Percentiles rank a stretch among this genome's conserved stretches.
Evolutionary conservation across 2,329 filamentous ascomycete genomes (phyloP).

Genomic region (Harringtonia lauricola): DNA sequence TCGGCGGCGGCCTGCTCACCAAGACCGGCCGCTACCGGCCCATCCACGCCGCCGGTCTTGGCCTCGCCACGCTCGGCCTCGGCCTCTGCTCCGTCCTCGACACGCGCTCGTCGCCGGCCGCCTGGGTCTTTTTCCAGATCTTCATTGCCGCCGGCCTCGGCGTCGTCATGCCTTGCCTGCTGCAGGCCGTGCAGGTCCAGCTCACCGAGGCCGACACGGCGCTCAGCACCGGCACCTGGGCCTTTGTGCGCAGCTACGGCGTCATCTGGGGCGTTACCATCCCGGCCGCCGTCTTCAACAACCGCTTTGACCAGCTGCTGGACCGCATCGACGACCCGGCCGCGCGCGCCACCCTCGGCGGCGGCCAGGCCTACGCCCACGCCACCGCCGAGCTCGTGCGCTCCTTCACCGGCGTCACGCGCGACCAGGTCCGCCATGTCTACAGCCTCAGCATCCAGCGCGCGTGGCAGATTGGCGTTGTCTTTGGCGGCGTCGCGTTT

Average conservation of each 20-base stretch:
- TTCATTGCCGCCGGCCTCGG: slow-evolving; percentile 23
- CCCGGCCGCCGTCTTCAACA: slow-evolving; percentile 26
- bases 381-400: slow-evolving; percentile 13
- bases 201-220: slow-evolving; percentile 23
- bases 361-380: slow-evolving; percentile 16
- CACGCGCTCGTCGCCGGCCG: slow-evolving; percentile 13
- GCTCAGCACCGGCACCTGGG: slow-evolving; percentile 25
- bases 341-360: slow-evolving; percentile 5
- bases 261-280: slow-evolving; percentile 27
- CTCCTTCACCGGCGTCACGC: slow-evolving; percentile 5
- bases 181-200: slow-evolving; percentile 25
- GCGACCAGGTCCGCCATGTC: slow-evolving; percentile 13
- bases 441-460: slow-evolving; percentile 7
- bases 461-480: slow-evolving; percentile 17
- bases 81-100: slow-evolving; percentile 15
- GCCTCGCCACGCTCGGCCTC: slow-evolving; percentile 13
- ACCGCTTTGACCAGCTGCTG: slow-evolving; percentile 9
- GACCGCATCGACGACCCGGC: slow-evolving; percentile 6
- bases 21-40: slow-evolving; percentile 15
- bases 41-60: slow-evolving; percentile 26
- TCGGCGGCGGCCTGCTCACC: slow-evolving; percentile 5
- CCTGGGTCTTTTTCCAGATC: slow-evolving; percentile 22
- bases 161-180: slow-evolving; percentile 23
- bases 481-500: slow-evolving; percentile 15
- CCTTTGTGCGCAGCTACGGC: slow-evolving; percentile 25